Evolutionary conservation across 371 early-diverging fungal genomes (phyloP).

Genomic region (Mucor piriformis): DNA sequence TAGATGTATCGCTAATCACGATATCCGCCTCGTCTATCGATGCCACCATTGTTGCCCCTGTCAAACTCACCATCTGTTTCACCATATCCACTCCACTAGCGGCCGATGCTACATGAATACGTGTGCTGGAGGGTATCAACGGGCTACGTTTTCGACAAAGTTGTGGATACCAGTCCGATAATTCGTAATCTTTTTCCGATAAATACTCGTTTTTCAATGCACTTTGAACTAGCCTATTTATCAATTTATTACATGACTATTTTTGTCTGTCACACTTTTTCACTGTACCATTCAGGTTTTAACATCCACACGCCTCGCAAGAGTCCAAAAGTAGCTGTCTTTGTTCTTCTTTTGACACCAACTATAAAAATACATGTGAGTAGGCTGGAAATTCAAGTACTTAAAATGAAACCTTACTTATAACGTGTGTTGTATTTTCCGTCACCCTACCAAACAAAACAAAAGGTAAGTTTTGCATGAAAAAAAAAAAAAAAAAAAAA

Average conservation of each 20-base stretch:
- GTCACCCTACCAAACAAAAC: slow-evolving; percentile 16
- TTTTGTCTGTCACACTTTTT: no score
- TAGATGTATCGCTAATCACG: slow-evolving; percentile 11
- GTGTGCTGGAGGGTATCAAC: slow-evolving; percentile 8
- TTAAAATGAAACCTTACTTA: slow-evolving; percentile 6
- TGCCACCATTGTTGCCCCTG: slow-evolving; percentile 9
- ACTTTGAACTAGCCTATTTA: slow-evolving; percentile 7
- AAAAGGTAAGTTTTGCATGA: not conserved
- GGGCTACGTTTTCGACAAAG: not conserved
- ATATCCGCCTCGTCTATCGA: slow-evolving; percentile 13
- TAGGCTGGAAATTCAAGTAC: no score
- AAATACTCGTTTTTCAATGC: not conserved
- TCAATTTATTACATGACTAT: no score
- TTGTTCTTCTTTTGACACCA: slow-evolving; percentile 22
- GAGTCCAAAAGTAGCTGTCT: slow-evolving; percentile 11
- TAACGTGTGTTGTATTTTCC: slow-evolving; percentile 22
- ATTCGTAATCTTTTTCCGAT: slow-evolving; percentile 12
- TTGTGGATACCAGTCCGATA: slow-evolving; percentile 16
- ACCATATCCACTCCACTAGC: slow-evolving; percentile 1
- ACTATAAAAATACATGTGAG: slow-evolving; percentile 4
- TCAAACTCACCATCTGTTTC: slow-evolving; percentile 5
- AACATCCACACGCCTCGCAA: slow-evolving; percentile 20
- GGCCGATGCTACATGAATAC: slow-evolving; percentile 8
- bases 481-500: not conserved
- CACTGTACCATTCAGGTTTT: slow-evolving; percentile 26